Base-by-base conservation (phyloP, 2,329 filamentous ascomycete genomes). In the Mycosphaerelloides madeirae region DNA sequence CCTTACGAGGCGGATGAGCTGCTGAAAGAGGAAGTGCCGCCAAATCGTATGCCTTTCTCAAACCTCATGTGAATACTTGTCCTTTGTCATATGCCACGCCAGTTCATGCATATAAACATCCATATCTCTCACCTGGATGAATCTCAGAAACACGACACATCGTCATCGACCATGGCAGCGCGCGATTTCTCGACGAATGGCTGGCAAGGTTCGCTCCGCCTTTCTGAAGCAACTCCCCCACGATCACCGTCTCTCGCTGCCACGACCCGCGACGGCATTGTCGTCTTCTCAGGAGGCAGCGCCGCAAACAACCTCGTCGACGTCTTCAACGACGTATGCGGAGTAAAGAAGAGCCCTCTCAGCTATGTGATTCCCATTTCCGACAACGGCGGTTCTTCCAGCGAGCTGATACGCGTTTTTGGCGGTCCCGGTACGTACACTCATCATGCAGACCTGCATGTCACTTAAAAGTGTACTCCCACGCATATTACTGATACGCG, bases 291-390 rank as follows among this genome's bases (percentile, higher is more conserved):
- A 8, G 53, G 53, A 28, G 53, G 53, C 11, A 95, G 87, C 55
- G 91, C 90, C n/a, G 89, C 91, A 5, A 97, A 96, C 63, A 94
- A 79, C 59, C 78, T 96, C 4, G 91, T 96, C 31, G 91, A 96
- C 64, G 86, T 95, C 9, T 96, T 96, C 68, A 83, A 75, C 46
- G 66, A 69, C 16, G 68, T 80, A 4, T 66, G 71, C 20, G 67
- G 81, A 50, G 82, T 76, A 56, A 85, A 84, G 50, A 68, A 76
- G 31, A 85, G 84, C 60, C 72, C 77, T 2, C 69, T 94, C 32
- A 87, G 80, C 67, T 94, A 95, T 65, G 81, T 96, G 47, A 95
- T 97, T 41, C 91, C 91, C 29, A 95, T 96, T 63, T 93, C 86
- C 54, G 91, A 97, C 69, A 97, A 97, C 67, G 91, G 91, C 38